phyloP scores from a whole-genome alignment of 2,329 filamentous ascomycete genomes.

The Ceratocystis lukuohia region DNA sequence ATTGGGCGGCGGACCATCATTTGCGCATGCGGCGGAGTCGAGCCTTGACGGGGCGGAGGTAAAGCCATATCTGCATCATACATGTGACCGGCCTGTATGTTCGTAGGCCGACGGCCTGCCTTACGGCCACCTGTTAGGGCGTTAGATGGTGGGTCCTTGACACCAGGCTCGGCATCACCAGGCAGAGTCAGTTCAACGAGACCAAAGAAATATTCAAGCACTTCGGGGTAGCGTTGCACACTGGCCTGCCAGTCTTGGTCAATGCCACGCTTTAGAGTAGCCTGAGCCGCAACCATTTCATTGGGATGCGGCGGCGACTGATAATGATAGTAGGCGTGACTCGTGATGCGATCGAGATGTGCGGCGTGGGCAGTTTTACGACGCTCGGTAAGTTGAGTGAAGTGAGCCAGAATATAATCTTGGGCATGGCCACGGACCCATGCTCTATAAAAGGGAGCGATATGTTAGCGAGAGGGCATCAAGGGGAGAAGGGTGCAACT shows the following conservation, averaged over 20 bases:
- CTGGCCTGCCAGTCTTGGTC: slow-evolving; percentile 67
- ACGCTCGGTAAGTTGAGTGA: slow-evolving; percentile 45
- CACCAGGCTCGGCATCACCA: slow-evolving; percentile 43
- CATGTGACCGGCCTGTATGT: slow-evolving; percentile 27
- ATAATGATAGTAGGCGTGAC: slow-evolving; percentile 45
- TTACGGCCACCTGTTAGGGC: slow-evolving; percentile 38
- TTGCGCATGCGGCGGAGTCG: slow-evolving; percentile 28
- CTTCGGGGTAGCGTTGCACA: slow-evolving; percentile 64
- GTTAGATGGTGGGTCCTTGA: slow-evolving; percentile 48
- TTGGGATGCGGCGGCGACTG: slow-evolving; percentile 43
- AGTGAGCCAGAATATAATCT: slow-evolving; percentile 55
- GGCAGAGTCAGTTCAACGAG: slow-evolving; percentile 55
- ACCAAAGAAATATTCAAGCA: slow-evolving; percentile 68
- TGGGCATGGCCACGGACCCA: slow-evolving; percentile 55
- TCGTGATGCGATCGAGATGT: slow-evolving; percentile 43
- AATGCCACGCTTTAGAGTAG: slow-evolving; percentile 55
- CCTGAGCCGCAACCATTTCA: slow-evolving; percentile 52
- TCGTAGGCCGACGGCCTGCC: slow-evolving; percentile 30
- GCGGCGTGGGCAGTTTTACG: slow-evolving; percentile 44
- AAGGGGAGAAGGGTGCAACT: not conserved
- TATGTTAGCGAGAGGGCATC: not conserved
- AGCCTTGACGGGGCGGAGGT: slow-evolving; percentile 26
- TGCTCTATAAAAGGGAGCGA: slow-evolving; percentile 29
- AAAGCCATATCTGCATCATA: slow-evolving; percentile 22
- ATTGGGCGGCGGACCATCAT: slow-evolving; percentile 30